A percentile compares a stretch with the other conserved stretches of the same genome.
Conservation (phyloP, 257 asterid genomes). For the Linaria vulgaris region DNA sequence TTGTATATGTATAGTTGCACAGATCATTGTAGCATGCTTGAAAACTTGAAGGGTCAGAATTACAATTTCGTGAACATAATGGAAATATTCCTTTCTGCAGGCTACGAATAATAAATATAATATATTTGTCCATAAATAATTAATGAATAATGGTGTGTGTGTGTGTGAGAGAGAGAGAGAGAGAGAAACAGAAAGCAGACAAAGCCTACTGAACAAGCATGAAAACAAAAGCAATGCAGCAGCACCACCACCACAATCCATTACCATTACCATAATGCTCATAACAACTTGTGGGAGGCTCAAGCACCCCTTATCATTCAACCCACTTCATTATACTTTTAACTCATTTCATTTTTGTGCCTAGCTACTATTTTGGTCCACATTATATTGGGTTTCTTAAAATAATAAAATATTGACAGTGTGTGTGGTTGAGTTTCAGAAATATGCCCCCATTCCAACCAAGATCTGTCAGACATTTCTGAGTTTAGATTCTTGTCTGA, state of each 20-base stretch:
- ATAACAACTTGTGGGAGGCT: slow-evolving; percentile 40
- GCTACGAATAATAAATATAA: too few relatives aligned
- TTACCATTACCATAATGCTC: slow-evolving; percentile 27
- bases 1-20: too few relatives aligned
- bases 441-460: slow-evolving; percentile 23
- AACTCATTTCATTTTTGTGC: slow-evolving; percentile 24
- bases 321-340: slow-evolving; percentile 26
- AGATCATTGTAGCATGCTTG: too few relatives aligned
- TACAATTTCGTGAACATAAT: too few relatives aligned
- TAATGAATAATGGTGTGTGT: slow-evolving; percentile 26
- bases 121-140: too few relatives aligned
- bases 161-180: too few relatives aligned
- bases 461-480: slow-evolving; percentile 31
- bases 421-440: slow-evolving; percentile 33
- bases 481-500: slow-evolving; percentile 24
- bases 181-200: slow-evolving; percentile 46
- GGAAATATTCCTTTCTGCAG: too few relatives aligned
- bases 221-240: slow-evolving; percentile 45
- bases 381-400: slow-evolving; percentile 34
- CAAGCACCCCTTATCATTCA: slow-evolving; percentile 44
- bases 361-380: slow-evolving; percentile 25
- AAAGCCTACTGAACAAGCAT: slow-evolving; percentile 39
- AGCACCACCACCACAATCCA: slow-evolving; percentile 32
- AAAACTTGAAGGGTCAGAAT: too few relatives aligned
- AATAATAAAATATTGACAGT: slow-evolving; percentile 14